These are phyloP conservation scores for Yarrowia galli DNA, from an alignment of 1,139 yeast genomes.

Conservation along the genomic window DNA sequence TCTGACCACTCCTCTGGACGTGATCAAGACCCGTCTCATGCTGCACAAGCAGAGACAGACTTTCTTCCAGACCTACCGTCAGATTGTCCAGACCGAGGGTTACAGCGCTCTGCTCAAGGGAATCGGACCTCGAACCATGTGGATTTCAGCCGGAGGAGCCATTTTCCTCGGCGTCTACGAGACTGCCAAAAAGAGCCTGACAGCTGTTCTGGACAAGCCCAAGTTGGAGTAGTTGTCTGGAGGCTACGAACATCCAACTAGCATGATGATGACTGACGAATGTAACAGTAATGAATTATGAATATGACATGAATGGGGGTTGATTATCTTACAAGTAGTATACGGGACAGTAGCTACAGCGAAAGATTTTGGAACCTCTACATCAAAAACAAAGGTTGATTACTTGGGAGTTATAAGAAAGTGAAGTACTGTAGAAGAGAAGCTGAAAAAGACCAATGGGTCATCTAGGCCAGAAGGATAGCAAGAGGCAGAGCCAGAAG, in stretches of 20 bases:
- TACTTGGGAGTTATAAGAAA: too few species aligned
- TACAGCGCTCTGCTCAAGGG: slow-evolving; percentile 74
- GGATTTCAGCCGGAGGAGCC: slow-evolving; percentile 99
- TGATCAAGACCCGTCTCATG: slow-evolving; percentile 91
- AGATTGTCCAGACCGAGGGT: slow-evolving; percentile 70
- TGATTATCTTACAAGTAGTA: too few species aligned
- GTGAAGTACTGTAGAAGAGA: too few species aligned
- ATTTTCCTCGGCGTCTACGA: slow-evolving; percentile 95
- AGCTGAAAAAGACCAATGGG: too few species aligned
- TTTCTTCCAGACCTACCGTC: slow-evolving; percentile 50
- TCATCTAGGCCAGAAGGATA: too few species aligned
- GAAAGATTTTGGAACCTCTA: too few species aligned
- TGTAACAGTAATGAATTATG: slow-evolving; percentile 33
- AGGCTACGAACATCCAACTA: background rate
- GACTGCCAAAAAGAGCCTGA: slow-evolving; percentile 58
- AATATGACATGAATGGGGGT: background rate
- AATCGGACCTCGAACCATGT: slow-evolving; percentile 91
- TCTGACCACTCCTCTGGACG: slow-evolving; percentile 90
- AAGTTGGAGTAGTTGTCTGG: slow-evolving; percentile 15
- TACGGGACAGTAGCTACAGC: too few species aligned
- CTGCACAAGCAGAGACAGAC: slow-evolving; percentile 63
- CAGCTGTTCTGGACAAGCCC: slow-evolving; percentile 18
- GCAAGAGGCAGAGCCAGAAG: too few species aligned
- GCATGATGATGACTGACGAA: slow-evolving; percentile 8
- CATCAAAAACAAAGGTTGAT: too few species aligned